These are phyloP conservation scores for Blumeria hordei DNA, from an alignment of 2,329 filamentous ascomycete species.

Conservation along the genomic window DNA sequence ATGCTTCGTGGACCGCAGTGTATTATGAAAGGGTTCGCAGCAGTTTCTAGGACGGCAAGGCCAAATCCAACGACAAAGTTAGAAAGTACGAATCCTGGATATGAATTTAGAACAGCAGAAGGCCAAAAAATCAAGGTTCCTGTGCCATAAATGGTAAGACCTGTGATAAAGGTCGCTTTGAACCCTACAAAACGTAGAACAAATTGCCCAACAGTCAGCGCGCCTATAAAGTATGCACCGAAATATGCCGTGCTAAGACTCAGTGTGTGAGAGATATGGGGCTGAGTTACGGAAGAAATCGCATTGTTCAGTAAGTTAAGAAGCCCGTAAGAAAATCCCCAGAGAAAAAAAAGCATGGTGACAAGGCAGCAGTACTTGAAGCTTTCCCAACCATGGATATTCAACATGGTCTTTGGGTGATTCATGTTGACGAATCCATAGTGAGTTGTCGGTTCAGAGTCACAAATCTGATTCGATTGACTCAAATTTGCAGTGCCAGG, in stretches of 20 bases:
- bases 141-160: slow-evolving; percentile 47
- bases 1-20: slow-evolving; percentile 52
- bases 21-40: slow-evolving; percentile 49
- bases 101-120: slow-evolving; percentile 47
- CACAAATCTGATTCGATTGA: no score
- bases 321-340: slow-evolving; percentile 78
- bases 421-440: slow-evolving; percentile 58
- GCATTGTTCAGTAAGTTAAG: slow-evolving; percentile 58
- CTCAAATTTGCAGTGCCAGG: no score
- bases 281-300: slow-evolving; percentile 35
- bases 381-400: slow-evolving; percentile 36
- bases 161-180: slow-evolving; percentile 57
- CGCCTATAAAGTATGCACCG: slow-evolving; percentile 44
- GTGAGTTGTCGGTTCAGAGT: slow-evolving; percentile 20
- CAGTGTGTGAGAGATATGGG: slow-evolving; percentile 33
- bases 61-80: slow-evolving; percentile 57
- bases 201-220: slow-evolving; percentile 43
- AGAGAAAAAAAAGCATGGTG: slow-evolving; percentile 63
- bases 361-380: slow-evolving; percentile 51
- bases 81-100: slow-evolving; percentile 52
- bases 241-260: slow-evolving; percentile 50
- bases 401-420: slow-evolving; percentile 44
- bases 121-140: slow-evolving; percentile 78
- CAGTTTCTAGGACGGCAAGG: slow-evolving; percentile 53
- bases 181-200: slow-evolving; percentile 50